phyloP scores from a whole-genome alignment of 164 flowering plant species.

The Stephania cephalantha region DNA sequence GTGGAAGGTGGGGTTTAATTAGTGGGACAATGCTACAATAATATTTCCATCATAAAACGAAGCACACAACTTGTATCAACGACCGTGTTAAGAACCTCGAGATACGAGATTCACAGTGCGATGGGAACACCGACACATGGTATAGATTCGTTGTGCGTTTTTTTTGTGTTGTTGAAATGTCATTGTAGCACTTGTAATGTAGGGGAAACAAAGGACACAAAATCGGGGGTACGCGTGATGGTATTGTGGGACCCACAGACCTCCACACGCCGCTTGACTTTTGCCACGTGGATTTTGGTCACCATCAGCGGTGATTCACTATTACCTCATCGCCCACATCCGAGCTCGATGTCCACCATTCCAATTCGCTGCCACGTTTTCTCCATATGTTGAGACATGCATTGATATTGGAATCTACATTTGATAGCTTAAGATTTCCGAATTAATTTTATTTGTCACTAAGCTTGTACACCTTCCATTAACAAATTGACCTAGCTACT shows the following conservation, averaged over 20 bases:
- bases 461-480: too few species aligned
- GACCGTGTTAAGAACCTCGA: too few species aligned
- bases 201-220: neutral
- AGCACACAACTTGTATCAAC: too few species aligned
- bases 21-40: too few species aligned
- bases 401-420: too few species aligned
- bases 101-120: too few species aligned
- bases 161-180: neutral
- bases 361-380: neutral
- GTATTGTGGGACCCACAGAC: neutral
- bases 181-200: neutral
- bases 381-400: neutral
- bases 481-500: too few species aligned
- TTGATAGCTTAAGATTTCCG: too few species aligned
- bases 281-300: neutral
- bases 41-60: too few species aligned
- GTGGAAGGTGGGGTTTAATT: too few species aligned
- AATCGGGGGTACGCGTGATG: slow-evolving; percentile 4
- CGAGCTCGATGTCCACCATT: neutral
- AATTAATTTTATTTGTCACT: too few species aligned
- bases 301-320: neutral
- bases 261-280: neutral
- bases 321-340: neutral
- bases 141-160: neutral
- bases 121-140: neutral